Base-by-base conservation (phyloP, 2,329 filamentous ascomycete genomes). In the Arthrinium puccinioides region DNA sequence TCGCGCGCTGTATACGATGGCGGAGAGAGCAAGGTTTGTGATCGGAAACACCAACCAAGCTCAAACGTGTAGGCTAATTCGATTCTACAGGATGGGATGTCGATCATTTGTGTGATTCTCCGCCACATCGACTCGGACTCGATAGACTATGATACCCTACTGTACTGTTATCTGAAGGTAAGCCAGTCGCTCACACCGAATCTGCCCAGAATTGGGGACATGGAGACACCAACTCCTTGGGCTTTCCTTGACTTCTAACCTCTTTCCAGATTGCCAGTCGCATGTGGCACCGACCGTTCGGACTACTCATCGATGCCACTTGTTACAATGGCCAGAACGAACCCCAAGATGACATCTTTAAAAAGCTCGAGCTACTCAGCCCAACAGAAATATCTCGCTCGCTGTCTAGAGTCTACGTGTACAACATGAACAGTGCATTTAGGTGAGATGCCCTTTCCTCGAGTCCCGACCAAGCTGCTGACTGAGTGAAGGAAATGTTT, bases 341-440 rank as follows among this genome's bases (percentile, higher is more conserved):
- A 45, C 72, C 78, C 10, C 74, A 75, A 43, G 80, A 84, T 50
- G 74, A 79, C 14, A 59, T 84, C 2, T 79, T 83, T 49, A 74
- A 73, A 37, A 80, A 73, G 48, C 60, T 82, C 8, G 78, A 83
- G 49, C 59, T 73, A 9, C 65, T 84, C 4, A 78, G 75, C 4
- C 79, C 80, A 0, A 66, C 67, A 0, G 80, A 84, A 47, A 55
- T 84, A 30, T 67, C 72, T 2, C 67, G 66, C 36, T 74, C 79
- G 41, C 60, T 84, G 4, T 66, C 72, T 2, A 68, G 78, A 25
- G 68, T 82, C 27, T 84, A 84, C 45, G 67, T 84, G 13, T 84
- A 84, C 57, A 84, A 84, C 51, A 84, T 84, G 79, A 84, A 84
- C 49, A 82, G 75, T 50, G 72, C 77, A 9, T 83, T 81, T 55